Evolutionary conservation across 2,329 filamentous ascomycete species (phyloP).

Genomic region (Bretziella fagacearum): DNA sequence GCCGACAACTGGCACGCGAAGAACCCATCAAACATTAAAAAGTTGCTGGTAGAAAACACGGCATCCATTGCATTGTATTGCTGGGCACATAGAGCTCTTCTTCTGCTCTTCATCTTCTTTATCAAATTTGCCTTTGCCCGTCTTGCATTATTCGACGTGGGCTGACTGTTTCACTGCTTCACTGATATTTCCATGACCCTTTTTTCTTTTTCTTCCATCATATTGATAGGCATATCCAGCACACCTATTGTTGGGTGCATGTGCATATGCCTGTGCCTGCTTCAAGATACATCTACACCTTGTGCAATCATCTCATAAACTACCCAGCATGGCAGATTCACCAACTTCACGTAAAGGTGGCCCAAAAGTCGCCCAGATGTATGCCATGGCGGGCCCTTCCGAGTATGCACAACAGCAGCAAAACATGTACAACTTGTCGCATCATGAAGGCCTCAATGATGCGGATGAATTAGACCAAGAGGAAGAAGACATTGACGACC

Average conservation of each 20-base stretch:
- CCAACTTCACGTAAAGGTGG: not conserved
- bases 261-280: not conserved
- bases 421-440: constrained; percentile 3
- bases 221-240: not conserved
- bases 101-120: not conserved
- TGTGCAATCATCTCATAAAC: not conserved
- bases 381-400: constrained; percentile 13
- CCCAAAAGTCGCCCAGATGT: constrained; percentile 11
- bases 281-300: not conserved
- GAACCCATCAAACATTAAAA: not conserved
- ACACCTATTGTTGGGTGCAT: too few relatives aligned
- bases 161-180: not conserved
- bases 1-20: not conserved
- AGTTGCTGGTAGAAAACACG: not conserved
- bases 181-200: not conserved
- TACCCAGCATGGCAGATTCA: constrained; percentile 3
- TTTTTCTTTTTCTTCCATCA: not conserved
- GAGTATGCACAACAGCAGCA: constrained; percentile 6
- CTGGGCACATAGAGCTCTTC: not conserved
- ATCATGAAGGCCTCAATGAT: not conserved
- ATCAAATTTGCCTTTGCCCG: not conserved
- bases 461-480: constrained; percentile 21
- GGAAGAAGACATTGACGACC: constrained; percentile 24
- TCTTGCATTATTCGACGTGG: too few relatives aligned
- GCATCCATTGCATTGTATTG: not conserved